Evolutionary conservation across 2,329 filamentous ascomycete species (phyloP).

Genomic region (Hymenoscyphus fraxineus): DNA sequence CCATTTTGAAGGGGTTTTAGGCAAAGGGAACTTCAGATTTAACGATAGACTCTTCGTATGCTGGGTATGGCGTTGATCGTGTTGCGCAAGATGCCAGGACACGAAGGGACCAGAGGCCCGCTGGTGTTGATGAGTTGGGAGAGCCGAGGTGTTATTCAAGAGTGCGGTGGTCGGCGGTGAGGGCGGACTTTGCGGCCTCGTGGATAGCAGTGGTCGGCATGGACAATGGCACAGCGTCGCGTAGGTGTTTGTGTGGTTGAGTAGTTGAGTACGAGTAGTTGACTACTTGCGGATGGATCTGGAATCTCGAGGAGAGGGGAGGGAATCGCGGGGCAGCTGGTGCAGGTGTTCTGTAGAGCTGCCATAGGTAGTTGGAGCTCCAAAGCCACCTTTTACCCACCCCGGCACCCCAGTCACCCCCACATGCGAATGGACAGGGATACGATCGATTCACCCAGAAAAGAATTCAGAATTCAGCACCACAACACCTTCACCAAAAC

Average conservation of each 20-base stretch:
- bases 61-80: neutral
- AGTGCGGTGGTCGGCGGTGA: neutral
- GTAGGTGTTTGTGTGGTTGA: neutral
- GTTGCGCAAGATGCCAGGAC: neutral
- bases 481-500: neutral
- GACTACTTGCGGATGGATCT: too few relatives aligned
- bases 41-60: neutral
- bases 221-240: neutral
- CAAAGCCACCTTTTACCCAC: too few relatives aligned
- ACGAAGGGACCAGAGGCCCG: neutral
- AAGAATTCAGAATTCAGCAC: neutral
- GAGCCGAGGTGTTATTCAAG: neutral
- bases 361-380: neutral
- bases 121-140: neutral
- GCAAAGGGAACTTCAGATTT: neutral
- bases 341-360: neutral
- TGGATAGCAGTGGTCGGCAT: neutral
- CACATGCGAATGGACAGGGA: too few relatives aligned
- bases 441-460: neutral
- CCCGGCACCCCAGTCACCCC: too few relatives aligned
- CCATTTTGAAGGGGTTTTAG: slow-evolving; percentile 47
- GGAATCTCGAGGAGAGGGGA: too few relatives aligned
- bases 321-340: neutral
- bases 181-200: neutral
- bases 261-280: too few relatives aligned